Percentiles rank a stretch among this genome's conserved stretches.
Conservation (phyloP, 495 filamentous ascomycete genomes). For the Aspergillus haitiensis region DNA sequence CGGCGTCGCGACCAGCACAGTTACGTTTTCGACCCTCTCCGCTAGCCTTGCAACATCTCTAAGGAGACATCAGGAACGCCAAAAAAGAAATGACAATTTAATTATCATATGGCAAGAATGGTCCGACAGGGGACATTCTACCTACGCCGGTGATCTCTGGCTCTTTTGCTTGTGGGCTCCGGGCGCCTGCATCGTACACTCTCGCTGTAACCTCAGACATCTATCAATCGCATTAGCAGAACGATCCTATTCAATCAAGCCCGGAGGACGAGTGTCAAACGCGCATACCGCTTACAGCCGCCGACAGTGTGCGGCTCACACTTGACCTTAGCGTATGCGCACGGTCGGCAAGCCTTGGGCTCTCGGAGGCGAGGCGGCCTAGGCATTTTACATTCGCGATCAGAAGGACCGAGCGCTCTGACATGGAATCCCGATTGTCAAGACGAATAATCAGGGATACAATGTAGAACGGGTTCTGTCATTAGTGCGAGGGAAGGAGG, state of each 20-base stretch:
- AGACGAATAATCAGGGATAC: too few species aligned
- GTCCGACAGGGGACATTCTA: background rate
- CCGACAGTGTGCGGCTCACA: background rate
- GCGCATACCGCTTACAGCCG: background rate
- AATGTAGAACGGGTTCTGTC: too few species aligned
- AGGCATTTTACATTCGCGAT: background rate
- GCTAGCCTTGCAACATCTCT: too few species aligned
- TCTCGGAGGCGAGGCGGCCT: background rate
- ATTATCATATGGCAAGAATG: background rate
- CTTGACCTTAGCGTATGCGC: background rate
- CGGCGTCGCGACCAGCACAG: too few species aligned
- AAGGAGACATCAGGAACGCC: too few species aligned
- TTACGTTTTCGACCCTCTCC: too few species aligned
- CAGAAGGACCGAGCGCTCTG: background rate
- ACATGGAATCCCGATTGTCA: background rate
- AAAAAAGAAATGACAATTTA: background rate
- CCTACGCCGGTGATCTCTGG: background rate
- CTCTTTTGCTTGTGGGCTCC: background rate
- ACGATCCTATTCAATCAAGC: background rate
- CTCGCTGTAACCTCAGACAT: background rate
- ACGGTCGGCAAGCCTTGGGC: slow-evolving; percentile 1
- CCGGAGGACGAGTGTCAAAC: background rate
- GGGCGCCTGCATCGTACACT: slow-evolving; percentile 1
- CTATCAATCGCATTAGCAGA: background rate
- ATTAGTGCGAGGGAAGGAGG: background rate